phyloP scores from a whole-genome alignment of 2,329 filamentous ascomycete species.

The Fusarium praegraminearum region DNA sequence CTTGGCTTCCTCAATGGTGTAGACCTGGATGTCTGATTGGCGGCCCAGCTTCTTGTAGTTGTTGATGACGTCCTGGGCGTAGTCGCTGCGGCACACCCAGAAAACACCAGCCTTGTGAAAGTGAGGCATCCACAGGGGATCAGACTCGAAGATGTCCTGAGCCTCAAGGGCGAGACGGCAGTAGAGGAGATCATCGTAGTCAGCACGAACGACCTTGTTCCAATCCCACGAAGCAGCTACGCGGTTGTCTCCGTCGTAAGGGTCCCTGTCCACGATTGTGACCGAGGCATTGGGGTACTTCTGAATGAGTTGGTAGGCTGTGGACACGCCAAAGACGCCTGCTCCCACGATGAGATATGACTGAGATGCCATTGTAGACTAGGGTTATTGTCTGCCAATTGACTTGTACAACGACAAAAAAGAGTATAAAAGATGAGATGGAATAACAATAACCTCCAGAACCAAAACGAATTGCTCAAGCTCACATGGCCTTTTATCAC shows the following conservation, averaged over 20 bases:
- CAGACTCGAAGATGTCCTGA: conserved; percentile 69
- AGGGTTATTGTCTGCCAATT: conserved; percentile 20
- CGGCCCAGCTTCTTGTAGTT: conserved; percentile 63
- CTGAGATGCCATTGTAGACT: conserved; percentile 39
- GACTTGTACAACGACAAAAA: neutral
- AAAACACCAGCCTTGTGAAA: conserved; percentile 73
- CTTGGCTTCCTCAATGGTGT: conserved; percentile 59
- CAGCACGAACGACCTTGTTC: conserved; percentile 43
- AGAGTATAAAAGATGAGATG: neutral
- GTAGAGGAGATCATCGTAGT: conserved; percentile 67
- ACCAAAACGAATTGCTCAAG: conserved; percentile 18
- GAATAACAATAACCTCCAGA: conserved; percentile 5
- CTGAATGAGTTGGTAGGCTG: conserved; percentile 71
- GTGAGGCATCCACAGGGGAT: conserved; percentile 66
- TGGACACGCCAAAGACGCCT: conserved; percentile 74
- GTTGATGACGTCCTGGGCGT: conserved; percentile 63
- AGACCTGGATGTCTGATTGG: conserved; percentile 56
- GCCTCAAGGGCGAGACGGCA: conserved; percentile 74
- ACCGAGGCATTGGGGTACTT: conserved; percentile 63
- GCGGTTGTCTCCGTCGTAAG: conserved; percentile 60
- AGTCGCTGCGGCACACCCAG: conserved; percentile 64
- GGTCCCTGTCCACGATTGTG: conserved; percentile 69
- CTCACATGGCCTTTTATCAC: conserved; percentile 37
- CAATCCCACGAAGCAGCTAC: conserved; percentile 75
- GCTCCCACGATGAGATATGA: conserved; percentile 72